Evolutionary conservation across 1,139 yeast species (phyloP).

Genomic region (Diutina ranongensis): DNA sequence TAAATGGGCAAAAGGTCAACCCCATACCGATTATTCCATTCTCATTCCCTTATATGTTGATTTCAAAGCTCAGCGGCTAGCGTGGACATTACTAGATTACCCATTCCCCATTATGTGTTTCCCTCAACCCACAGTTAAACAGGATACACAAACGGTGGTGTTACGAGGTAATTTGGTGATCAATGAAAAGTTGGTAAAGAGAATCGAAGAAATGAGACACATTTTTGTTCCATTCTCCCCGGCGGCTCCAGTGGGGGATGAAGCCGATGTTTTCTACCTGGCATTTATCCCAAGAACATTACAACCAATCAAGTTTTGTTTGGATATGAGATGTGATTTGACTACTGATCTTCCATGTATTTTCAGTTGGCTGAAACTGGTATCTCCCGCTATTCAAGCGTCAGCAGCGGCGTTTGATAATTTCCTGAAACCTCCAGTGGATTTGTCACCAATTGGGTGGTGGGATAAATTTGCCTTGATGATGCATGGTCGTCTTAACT

Average conservation of each 20-base stretch:
- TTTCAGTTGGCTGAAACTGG: slow-evolving; percentile 34
- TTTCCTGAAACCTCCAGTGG: slow-evolving; percentile 62
- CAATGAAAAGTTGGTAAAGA: slow-evolving; percentile 27
- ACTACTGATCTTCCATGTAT: slow-evolving; percentile 28
- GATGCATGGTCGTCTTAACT: slow-evolving; percentile 37
- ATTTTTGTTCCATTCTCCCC: slow-evolving; percentile 37
- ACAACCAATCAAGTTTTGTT: slow-evolving; percentile 32
- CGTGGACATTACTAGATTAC: slow-evolving; percentile 27
- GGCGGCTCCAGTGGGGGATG: slow-evolving; percentile 16
- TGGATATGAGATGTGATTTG: slow-evolving; percentile 24
- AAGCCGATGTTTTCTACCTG: slow-evolving; percentile 20
- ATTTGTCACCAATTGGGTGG: slow-evolving; percentile 78
- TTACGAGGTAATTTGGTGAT: slow-evolving; percentile 28
- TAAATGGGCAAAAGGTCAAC: slow-evolving; percentile 30
- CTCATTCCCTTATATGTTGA: slow-evolving; percentile 24
- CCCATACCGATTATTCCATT: slow-evolving; percentile 28
- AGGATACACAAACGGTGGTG: slow-evolving; percentile 18
- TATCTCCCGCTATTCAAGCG: slow-evolving; percentile 28
- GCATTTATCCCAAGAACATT: slow-evolving; percentile 31
- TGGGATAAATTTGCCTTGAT: slow-evolving; percentile 40
- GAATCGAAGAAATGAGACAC: slow-evolving; percentile 31
- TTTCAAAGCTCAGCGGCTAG: slow-evolving; percentile 21
- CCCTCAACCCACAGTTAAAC: slow-evolving; percentile 14
- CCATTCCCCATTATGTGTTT: slow-evolving; percentile 32
- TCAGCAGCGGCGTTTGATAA: slow-evolving; percentile 34